phyloP scores from a whole-genome alignment of 345 rosid genomes.

The Salix udensis region DNA sequence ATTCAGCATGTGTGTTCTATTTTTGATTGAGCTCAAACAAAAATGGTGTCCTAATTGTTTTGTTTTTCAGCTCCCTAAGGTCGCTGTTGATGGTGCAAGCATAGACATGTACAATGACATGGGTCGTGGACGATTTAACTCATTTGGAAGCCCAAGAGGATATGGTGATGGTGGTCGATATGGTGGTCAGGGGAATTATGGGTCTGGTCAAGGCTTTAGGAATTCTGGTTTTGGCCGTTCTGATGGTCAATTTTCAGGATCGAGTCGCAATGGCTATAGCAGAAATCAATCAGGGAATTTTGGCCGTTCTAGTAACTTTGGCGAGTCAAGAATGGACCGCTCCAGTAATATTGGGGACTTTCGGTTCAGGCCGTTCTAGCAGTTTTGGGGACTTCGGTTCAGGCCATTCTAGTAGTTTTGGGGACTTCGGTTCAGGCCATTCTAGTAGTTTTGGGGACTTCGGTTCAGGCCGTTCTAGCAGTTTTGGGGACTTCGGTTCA shows the following conservation, averaged over 20 bases:
- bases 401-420: slow-evolving; percentile 34
- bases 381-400: slow-evolving; percentile 43
- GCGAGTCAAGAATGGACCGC: slow-evolving; percentile 14
- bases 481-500: slow-evolving; percentile 25
- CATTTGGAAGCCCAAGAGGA: slow-evolving; percentile 43
- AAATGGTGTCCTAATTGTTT: neutral
- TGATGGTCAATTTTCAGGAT: slow-evolving; percentile 11
- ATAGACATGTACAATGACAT: slow-evolving; percentile 41
- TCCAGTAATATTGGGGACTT: slow-evolving; percentile 39
- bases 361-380: slow-evolving; percentile 36
- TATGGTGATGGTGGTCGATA: slow-evolving; percentile 42
- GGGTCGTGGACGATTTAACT: slow-evolving; percentile 35
- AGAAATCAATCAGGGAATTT: slow-evolving; percentile 25
- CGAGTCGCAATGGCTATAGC: slow-evolving; percentile 8
- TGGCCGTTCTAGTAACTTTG: slow-evolving; percentile 30
- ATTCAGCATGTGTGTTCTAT: neutral
- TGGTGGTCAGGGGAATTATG: slow-evolving; percentile 37
- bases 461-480: slow-evolving; percentile 25
- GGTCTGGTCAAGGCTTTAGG: slow-evolving; percentile 33
- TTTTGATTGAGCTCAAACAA: neutral
- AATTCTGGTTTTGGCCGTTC: slow-evolving; percentile 19
- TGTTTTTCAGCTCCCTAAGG: slow-evolving; percentile 62
- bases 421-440: slow-evolving; percentile 32
- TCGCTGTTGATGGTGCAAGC: slow-evolving; percentile 49
- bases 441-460: slow-evolving; percentile 42